Conservation (phyloP, 2,329 filamentous ascomycete species). For the Shiraia sp. region DNA sequence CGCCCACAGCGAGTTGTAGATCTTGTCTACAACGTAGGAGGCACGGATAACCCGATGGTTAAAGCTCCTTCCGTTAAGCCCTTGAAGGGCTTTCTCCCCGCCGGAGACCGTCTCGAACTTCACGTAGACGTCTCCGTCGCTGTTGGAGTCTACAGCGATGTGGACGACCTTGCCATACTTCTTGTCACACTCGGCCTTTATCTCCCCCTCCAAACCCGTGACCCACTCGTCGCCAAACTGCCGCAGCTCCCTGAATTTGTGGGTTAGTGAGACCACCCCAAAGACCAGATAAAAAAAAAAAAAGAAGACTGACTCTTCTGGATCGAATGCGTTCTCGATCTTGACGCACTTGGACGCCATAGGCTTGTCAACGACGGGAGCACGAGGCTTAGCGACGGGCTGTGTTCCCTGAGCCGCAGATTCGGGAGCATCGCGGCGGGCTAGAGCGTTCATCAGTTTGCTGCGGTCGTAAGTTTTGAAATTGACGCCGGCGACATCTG, state of each 20-base stretch:
- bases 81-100: constrained; percentile 96
- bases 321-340: constrained; percentile 93
- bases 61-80: constrained; percentile 95
- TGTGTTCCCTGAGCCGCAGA: constrained; percentile 42
- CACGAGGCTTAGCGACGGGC: constrained; percentile 69
- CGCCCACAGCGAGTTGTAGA: constrained; percentile 87
- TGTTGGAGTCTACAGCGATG: constrained; percentile 92
- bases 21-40: constrained; percentile 93
- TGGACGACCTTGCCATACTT: constrained; percentile 98
- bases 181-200: constrained; percentile 86
- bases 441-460: constrained; percentile 97
- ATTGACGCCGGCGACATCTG: constrained; percentile 96
- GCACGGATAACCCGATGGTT: constrained; percentile 91
- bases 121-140: constrained; percentile 93
- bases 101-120: constrained; percentile 97
- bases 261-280: no score
- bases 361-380: constrained; percentile 75
- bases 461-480: constrained; percentile 99
- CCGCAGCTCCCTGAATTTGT: constrained; percentile 31
- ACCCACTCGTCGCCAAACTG: constrained; percentile 63
- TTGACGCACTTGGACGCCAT: constrained; percentile 92
- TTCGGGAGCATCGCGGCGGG: constrained; percentile 79
- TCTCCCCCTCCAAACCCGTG: constrained; percentile 92
- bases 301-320: constrained; percentile 72
- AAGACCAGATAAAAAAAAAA: no score